A percentile compares a stretch with the other conserved stretches of the same genome.
Conservation (phyloP, 192 early-diverging fungal genomes). For the Spizellomyces sp. region DNA sequence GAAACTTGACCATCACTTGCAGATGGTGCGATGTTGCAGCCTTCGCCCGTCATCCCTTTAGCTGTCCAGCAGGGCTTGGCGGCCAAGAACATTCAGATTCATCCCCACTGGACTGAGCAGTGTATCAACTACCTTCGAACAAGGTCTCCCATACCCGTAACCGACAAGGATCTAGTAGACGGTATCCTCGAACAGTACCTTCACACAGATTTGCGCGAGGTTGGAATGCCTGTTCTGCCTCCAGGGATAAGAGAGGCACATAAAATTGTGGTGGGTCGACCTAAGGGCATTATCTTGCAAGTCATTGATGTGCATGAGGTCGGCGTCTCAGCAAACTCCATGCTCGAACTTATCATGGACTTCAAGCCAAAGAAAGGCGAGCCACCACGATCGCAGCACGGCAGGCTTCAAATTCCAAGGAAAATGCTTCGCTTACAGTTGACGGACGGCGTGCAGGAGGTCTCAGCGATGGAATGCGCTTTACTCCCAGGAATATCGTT, state of each 20-base stretch:
- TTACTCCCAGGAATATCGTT: constrained; percentile 12
- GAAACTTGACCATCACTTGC: too few relatives aligned
- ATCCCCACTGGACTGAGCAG: constrained; percentile 17
- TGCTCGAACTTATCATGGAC: constrained; percentile 21
- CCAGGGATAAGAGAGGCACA: constrained; percentile 11
- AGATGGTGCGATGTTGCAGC: too few relatives aligned
- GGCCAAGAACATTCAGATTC: constrained; percentile 8
- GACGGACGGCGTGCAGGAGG: constrained; percentile 17
- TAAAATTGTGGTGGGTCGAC: constrained; percentile 2
- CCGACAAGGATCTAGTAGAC: constrained; percentile 1
- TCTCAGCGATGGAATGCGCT: constrained; percentile 27
- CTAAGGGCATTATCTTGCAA: constrained; percentile 22
- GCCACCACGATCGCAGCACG: not conserved
- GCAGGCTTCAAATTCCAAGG: constrained; percentile 12
- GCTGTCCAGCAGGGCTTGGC: too few relatives aligned
- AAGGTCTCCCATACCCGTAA: not conserved
- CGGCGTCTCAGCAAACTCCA: constrained; percentile 15
- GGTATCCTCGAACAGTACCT: constrained; percentile 18
- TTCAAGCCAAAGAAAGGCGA: constrained; percentile 26
- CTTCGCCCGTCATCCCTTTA: too few relatives aligned
- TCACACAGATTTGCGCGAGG: constrained; percentile 13
- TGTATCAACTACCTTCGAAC: constrained; percentile 17
- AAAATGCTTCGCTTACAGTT: constrained; percentile 22
- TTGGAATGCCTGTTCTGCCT: not conserved
- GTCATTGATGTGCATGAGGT: constrained; percentile 27